Percentiles rank a stretch among this genome's conserved stretches.
Conservation (phyloP, 2,329 filamentous ascomycete genomes). For the Epichloe bromicola region DNA sequence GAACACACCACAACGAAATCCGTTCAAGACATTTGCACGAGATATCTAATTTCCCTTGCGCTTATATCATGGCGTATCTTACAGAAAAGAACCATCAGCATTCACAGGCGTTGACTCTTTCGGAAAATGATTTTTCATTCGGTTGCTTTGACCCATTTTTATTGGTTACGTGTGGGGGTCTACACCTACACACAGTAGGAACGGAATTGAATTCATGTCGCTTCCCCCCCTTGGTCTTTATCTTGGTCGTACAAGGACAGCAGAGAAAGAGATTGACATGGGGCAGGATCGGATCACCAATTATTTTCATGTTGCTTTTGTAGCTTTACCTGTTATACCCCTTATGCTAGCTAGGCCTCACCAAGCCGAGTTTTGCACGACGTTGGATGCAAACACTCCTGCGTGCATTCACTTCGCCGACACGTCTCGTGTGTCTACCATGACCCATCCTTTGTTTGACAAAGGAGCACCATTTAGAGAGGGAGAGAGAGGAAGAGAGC, state of each 20-base stretch:
- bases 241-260: neutral
- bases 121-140: neutral
- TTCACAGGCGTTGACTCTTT: slow-evolving; percentile 5
- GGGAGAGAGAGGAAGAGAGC: neutral
- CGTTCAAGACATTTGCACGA: neutral
- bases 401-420: neutral
- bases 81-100: neutral
- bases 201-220: neutral
- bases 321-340: neutral
- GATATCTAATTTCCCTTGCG: neutral
- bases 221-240: neutral
- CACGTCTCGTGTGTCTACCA: slow-evolving; percentile 1
- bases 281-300: neutral
- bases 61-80: neutral
- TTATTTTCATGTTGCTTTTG: neutral
- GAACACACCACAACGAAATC: neutral
- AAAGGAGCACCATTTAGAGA: neutral
- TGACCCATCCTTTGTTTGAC: neutral
- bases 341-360: neutral
- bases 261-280: neutral
- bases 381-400: neutral
- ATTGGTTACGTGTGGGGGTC: neutral
- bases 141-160: neutral
- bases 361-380: neutral
- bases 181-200: neutral